Base-by-base conservation (phyloP, 2,329 filamentous ascomycete species). In the Neonectria neomacrospora region DNA sequence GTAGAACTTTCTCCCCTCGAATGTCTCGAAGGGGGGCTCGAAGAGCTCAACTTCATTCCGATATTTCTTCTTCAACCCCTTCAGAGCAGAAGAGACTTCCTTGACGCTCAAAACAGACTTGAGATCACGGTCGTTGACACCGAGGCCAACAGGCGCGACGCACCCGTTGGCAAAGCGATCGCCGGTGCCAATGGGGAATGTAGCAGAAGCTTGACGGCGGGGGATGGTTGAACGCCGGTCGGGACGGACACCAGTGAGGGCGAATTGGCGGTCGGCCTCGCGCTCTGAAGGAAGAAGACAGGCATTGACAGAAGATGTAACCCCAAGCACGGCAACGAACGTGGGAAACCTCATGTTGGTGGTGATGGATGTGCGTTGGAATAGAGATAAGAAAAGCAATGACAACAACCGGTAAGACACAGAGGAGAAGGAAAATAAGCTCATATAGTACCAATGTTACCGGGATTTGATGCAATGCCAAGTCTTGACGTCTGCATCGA, bases 11-110 rank as follows among this genome's bases (percentile, higher is more conserved):
- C 41, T 44, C 7, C 41, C 41, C 41, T 44, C 41, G 6, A 44
- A 22, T 22, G 41, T 44, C 11, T 44, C 22, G 41, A 18, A 82
- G 73, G 3, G 73, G 82, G 82, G 1, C 81, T 74, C 3, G 63
- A 85, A 78, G 16, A 80, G 75, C 54, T 73, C 72, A 22, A 83
- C 74, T 5, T 78, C 74, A 28, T 75, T 10, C 18, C 10, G 18
- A 22, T 44, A 44, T 14, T 18, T 18, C 41, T 44, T 44, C 41
- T 44, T 44, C 41, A 44, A 9, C 5, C 41, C 71, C 4, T 65
- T 60, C 32, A 84, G 74, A 1, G 78, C 83, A 2, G 80, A 80
- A 47, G 76, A 75, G 55, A 85, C 76, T 66, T 85, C 83, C 12
- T 70, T 67, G 39, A 79, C 74, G 51, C 79, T 85, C 71, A 85